Base-by-base conservation (phyloP, 345 rosid species). In the Populus deltoides region DNA sequence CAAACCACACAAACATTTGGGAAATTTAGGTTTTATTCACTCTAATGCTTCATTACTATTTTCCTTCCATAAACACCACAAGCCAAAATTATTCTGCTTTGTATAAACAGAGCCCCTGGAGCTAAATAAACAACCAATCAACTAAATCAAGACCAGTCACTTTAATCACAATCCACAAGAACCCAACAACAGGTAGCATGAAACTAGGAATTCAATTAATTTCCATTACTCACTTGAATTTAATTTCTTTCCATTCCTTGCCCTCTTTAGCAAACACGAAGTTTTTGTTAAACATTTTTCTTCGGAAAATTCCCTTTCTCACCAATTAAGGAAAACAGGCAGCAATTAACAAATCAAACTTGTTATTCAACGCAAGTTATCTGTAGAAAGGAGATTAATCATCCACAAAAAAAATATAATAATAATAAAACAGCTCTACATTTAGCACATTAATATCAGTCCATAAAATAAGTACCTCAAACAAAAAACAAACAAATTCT, bases 21-120 rank as follows among this genome's bases (percentile, higher is more conserved):
- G 25, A 22, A 38, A 22, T 36, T 31, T 36, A 53, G 11, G 24
- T 18, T 22, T 43, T 11, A 72, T 35, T 62, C 22, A 29, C 51
- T 43, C 35, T 15, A 59, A 25, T 24, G 35, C 73, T 57, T 57
- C 33, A 20, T 38, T 12, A 15, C 17, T 43, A 62, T n/a, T 24
- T 74, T 74, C 77, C 27, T 27, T 62, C 59, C 76, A 74, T 20
- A 7, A 39, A 18, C 77, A 38, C 68, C 31, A 47, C 31, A 74
- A 62, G 24, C 29, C 69, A 39, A 71, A 71, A 7, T 49, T 25
- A 43, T 62, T 74, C 47, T 27, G 33, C 73, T 70, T 45, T 8
- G 24, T 16, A 18, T 47, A 45, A 29, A 31, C 74, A 51, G 13
- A 71, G 24, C 12, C 72, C 7, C 1, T 18, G 1, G 11, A 68